Base-by-base conservation (phyloP, 2,329 filamentous ascomycete genomes). In the Bipolaris sorokiniana region DNA sequence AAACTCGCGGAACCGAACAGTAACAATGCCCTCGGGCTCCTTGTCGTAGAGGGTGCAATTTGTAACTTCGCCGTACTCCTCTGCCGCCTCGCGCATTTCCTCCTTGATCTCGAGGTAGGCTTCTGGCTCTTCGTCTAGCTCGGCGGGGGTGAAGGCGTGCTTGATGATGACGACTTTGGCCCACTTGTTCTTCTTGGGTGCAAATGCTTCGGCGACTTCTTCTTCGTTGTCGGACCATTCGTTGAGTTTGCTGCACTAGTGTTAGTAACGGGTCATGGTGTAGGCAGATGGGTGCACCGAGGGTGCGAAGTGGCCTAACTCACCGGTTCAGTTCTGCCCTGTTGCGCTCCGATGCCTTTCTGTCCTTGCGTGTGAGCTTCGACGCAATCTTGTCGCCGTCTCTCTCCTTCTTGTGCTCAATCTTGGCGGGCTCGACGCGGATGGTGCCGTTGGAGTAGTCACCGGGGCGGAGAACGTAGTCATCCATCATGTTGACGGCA, bases 201-300 rank as follows among this genome's bases (percentile, higher is more conserved):
- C 69, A 41, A 66, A 72, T 0, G 62, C 51, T 34, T 71, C 63
- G 26, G 64, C 51, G 22, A 86, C 69, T 22, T 81, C 77, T 1
- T 82, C 84, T 23, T 89, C 85, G 73, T 98, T 93, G 70, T 97
- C 94, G 70, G 92, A 90, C 95, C 95, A 99, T 76, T 98, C 93
- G 3, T 92, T 90, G 33, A 98, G 86, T 78, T 94, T 93, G 47
- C 92, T 94, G 69, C 53, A 26, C 2, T 2, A 13, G 1, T 13
- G 26, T 70, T 52, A 68, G 64, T 18, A 23, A 23, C 22, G 4
- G 22, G 22, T 3, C 7, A 5, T 23, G 22, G 22, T 23, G 22
- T 23, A 23, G 22, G 7, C 22, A 6, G 22, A 23, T 23, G 22
- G 22, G 22, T 23, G 22, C 22, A 23, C 22, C 22, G 22, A 23